A percentile compares a stretch with the other conserved stretches of the same genome.
These are phyloP conservation scores for Paxillus rubicundulus DNA, from an alignment of 768 basidiomycete genomes.

Conservation along the genomic window DNA sequence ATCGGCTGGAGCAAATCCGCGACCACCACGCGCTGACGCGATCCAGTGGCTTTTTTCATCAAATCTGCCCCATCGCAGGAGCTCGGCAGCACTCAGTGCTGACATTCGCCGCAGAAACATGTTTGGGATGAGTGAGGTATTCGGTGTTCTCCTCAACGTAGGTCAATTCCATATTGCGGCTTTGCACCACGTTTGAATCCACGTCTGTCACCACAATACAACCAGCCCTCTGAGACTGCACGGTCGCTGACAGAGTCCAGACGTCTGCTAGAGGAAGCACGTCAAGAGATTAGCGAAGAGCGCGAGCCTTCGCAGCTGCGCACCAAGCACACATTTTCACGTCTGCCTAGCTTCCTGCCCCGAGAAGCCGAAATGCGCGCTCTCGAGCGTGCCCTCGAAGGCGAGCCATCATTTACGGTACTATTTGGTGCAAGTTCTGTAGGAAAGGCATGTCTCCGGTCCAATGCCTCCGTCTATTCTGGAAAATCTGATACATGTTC, in stretches of 20 bases:
- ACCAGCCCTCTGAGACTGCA: conserved; percentile 73
- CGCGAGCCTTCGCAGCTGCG: conserved; percentile 64
- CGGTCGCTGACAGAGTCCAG: conserved; percentile 78
- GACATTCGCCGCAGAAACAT: conserved; percentile 68
- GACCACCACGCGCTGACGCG: conserved; percentile 37
- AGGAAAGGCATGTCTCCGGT: conserved; percentile 58
- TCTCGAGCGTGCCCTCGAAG: conserved; percentile 60
- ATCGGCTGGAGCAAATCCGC: conserved; percentile 23
- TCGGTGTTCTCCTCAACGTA: conserved; percentile 74
- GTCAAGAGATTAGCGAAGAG: conserved; percentile 68
- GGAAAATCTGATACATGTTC: not conserved
- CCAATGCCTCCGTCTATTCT: not conserved
- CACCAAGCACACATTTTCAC: conserved; percentile 74
- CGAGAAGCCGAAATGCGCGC: conserved; percentile 64
- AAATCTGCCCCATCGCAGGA: conserved; percentile 62
- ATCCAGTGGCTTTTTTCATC: conserved; percentile 76
- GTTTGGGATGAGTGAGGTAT: conserved; percentile 78
- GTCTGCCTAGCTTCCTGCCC: conserved; percentile 70
- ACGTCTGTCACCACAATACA: conserved; percentile 6
- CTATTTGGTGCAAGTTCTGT: conserved; percentile 79
- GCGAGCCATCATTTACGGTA: conserved; percentile 76
- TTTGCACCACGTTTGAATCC: conserved; percentile 7
- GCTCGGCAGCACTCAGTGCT: conserved; percentile 55
- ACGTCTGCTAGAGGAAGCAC: conserved; percentile 72
- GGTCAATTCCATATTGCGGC: conserved; percentile 22